These are phyloP conservation scores for Hypoxylon rickii DNA, from an alignment of 495 filamentous ascomycete genomes.

Conservation along the genomic window DNA sequence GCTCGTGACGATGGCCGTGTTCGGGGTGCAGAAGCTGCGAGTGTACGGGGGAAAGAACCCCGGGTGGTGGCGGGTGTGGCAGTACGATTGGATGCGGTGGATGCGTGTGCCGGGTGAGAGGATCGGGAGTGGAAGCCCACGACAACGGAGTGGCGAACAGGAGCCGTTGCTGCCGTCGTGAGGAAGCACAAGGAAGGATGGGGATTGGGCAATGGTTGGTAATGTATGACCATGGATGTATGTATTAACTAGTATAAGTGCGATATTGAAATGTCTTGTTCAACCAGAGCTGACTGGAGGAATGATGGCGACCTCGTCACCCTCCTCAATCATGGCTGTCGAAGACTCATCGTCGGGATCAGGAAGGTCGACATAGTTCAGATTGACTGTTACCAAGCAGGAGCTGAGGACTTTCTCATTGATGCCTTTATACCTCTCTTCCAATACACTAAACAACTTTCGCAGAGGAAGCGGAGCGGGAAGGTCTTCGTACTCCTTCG, in stretches of 20 bases:
- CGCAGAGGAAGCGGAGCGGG: constrained; percentile 71
- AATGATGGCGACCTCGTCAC: constrained; percentile 93
- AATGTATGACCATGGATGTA: no score
- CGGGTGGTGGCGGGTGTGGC: constrained; percentile 44
- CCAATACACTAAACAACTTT: constrained; percentile 72
- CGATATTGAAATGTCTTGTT: constrained; percentile 28
- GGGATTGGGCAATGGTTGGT: neutral
- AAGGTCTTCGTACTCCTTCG: constrained; percentile 70
- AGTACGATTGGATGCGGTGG: constrained; percentile 17
- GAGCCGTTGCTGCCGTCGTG: constrained; percentile 30
- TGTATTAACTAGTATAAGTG: no score
- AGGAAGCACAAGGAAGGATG: neutral
- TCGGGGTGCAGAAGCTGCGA: constrained; percentile 22
- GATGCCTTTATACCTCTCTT: constrained; percentile 81
- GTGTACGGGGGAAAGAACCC: constrained; percentile 29
- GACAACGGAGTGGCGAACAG: constrained; percentile 12
- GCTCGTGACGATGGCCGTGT: constrained; percentile 33
- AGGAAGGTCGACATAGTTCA: constrained; percentile 81
- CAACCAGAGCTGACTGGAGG: constrained; percentile 91
- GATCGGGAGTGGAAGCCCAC: neutral
- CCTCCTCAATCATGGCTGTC: constrained; percentile 64
- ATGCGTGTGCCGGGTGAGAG: neutral
- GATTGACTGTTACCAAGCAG: constrained; percentile 83
- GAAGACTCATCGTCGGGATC: constrained; percentile 42
- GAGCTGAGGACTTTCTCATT: constrained; percentile 69